Percentiles rank a stretch among this genome's conserved stretches.
Evolutionary conservation across 176 grass and related monocot species (phyloP).

Genomic region (Oryza punctata): DNA sequence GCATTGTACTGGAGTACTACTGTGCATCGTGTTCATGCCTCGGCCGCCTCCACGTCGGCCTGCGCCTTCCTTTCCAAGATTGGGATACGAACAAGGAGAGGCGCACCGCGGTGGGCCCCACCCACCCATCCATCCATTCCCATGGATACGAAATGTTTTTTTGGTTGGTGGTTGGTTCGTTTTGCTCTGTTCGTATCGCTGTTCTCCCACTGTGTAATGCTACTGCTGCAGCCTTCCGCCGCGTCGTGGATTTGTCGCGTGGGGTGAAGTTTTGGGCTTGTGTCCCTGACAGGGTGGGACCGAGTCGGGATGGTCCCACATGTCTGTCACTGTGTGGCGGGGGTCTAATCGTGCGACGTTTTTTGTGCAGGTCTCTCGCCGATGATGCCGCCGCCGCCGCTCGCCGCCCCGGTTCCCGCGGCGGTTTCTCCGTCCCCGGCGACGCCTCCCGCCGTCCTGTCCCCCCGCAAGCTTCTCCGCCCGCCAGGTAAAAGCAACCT

Average conservation of each 20-base stretch:
- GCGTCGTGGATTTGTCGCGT: not conserved
- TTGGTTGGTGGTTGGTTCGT: not conserved
- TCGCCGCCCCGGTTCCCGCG: not conserved
- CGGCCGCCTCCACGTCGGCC: not conserved
- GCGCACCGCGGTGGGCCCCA: not conserved
- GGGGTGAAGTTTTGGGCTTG: not conserved
- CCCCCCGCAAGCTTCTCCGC: slow-evolving; percentile 47
- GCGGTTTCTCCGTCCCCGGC: slow-evolving; percentile 30
- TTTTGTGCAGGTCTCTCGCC: slow-evolving; percentile 48
- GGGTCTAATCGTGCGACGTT: not conserved
- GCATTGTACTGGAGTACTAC: not conserved
- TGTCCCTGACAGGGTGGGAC: not conserved
- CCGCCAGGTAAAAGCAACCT: slow-evolving; percentile 42
- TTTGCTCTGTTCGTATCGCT: not conserved
- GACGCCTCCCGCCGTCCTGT: slow-evolving; percentile 12
- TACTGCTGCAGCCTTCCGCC: not conserved
- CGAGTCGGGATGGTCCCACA: not conserved
- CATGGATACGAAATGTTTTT: not conserved
- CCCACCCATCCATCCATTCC: not conserved
- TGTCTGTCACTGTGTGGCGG: not conserved
- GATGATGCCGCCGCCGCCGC: not conserved
- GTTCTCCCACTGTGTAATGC: not conserved
- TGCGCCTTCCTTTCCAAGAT: not conserved
- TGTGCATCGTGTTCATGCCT: not conserved
- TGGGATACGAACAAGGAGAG: not conserved